Conservation (phyloP, 257 asterid species). For the Nicotiana obtusifolia region DNA sequence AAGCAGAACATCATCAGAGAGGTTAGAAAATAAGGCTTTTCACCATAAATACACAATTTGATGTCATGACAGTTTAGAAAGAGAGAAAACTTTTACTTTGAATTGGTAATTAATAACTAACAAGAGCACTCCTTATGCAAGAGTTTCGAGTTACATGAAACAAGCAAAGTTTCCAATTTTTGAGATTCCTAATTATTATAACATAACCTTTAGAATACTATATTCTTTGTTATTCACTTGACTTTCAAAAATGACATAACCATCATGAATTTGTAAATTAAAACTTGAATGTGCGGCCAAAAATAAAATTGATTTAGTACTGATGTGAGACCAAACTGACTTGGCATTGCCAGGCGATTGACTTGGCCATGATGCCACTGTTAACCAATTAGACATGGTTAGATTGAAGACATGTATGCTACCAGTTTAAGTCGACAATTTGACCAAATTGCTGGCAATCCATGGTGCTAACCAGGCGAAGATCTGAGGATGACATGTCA, state of each 20-base stretch:
- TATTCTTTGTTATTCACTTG: neutral
- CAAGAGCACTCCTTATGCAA: constrained; percentile 2
- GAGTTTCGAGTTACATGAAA: neutral
- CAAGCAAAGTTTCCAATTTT: neutral
- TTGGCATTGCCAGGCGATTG: neutral
- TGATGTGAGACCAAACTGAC: neutral
- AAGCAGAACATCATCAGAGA: neutral
- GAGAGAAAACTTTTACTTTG: neutral
- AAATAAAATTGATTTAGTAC: neutral
- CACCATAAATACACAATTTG: neutral
- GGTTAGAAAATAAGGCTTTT: neutral
- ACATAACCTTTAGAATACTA: neutral
- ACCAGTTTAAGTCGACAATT: neutral
- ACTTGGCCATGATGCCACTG: neutral
- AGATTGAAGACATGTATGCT: neutral
- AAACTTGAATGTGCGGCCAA: neutral
- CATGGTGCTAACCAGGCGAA: neutral
- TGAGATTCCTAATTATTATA: neutral
- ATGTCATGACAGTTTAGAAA: neutral
- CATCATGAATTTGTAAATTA: neutral
- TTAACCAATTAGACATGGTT: neutral
- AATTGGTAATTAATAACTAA: neutral
- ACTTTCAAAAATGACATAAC: neutral
- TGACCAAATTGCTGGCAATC: neutral
- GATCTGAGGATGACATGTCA: neutral